A percentile compares a stretch with the other conserved stretches of the same genome.
phyloP scores from a whole-genome alignment of 1,284 basidiomycete genomes.

The Pseudomicrostroma phylloplanum region DNA sequence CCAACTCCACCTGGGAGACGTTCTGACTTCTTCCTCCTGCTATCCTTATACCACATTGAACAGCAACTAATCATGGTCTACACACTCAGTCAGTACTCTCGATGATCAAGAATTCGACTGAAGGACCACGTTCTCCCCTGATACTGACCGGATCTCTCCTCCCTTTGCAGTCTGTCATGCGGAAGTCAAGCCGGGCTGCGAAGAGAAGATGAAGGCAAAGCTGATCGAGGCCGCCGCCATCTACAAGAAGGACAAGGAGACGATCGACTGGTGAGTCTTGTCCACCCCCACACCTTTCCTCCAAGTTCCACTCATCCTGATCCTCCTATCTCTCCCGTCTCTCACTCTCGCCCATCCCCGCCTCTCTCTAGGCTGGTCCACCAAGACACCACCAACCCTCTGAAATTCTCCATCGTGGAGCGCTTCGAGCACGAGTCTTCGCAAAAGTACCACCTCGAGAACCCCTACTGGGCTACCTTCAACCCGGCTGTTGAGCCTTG shows the following conservation, averaged over 20 bases:
- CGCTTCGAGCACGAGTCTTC: conserved; percentile 16
- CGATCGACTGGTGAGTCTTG: conserved; percentile 13
- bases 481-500: conserved; percentile 19
- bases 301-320: not conserved
- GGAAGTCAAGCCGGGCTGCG: conserved; percentile 15
- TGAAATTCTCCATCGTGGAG: conserved; percentile 18
- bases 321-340: not conserved
- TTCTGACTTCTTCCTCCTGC: too few species aligned
- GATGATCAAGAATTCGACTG: too few species aligned
- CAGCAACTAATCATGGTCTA: conserved; percentile 1
- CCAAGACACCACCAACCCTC: conserved; percentile 13
- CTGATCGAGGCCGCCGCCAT: conserved; percentile 12
- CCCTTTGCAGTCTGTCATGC: not conserved
- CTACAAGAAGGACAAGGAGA: conserved; percentile 18
- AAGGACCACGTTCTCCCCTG: not conserved
- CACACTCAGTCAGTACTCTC: conserved; percentile 3
- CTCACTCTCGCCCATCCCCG: not conserved
- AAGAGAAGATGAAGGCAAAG: conserved; percentile 13
- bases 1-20: too few species aligned
- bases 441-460: conserved; percentile 17
- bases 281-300: not conserved
- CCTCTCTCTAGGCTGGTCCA: conserved; percentile 9
- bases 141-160: not conserved
- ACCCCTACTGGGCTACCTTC: conserved; percentile 14
- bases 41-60: too few species aligned